Percentiles rank a stretch among this genome's conserved stretches.
Conservation (phyloP, 306 rosid genomes). For the Benincasa hispida region DNA sequence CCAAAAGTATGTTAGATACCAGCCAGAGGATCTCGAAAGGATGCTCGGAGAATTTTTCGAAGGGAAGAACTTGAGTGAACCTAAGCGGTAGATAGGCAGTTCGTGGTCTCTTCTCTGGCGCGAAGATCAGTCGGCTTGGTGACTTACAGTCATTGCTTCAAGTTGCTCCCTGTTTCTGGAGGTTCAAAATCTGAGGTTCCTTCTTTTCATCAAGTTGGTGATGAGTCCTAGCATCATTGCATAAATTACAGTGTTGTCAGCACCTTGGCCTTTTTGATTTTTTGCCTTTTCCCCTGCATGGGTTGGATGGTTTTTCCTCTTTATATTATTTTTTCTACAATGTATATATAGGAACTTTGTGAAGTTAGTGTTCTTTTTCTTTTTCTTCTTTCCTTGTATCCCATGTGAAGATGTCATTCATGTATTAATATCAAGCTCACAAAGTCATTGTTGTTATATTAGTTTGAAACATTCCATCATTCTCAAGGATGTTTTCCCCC, state of each 20-base stretch:
- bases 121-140: background rate
- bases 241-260: background rate
- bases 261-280: background rate
- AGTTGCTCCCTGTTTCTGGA: background rate
- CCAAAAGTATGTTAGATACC: conserved; percentile 69
- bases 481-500: background rate
- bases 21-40: conserved; percentile 79
- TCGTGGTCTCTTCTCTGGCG: background rate
- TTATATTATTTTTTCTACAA: background rate
- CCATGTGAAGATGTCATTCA: background rate
- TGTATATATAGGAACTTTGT: conserved; percentile 2
- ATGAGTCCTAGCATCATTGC: background rate
- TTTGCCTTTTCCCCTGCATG: background rate
- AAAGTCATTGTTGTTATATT: background rate
- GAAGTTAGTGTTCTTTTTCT: background rate
- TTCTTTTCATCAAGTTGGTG: background rate
- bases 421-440: background rate
- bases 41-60: conserved; percentile 95
- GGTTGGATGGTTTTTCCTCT: background rate
- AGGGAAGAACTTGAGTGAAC: conserved; percentile 69
- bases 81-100: conserved; percentile 29
- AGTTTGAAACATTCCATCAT: background rate
- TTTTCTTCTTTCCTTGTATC: background rate
- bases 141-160: background rate
- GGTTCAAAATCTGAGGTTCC: background rate